Percentiles rank a stretch among this genome's conserved stretches.
These are phyloP conservation scores for Botrytis galanthina DNA, from an alignment of 2,329 filamentous ascomycete genomes.

Conservation along the genomic window DNA sequence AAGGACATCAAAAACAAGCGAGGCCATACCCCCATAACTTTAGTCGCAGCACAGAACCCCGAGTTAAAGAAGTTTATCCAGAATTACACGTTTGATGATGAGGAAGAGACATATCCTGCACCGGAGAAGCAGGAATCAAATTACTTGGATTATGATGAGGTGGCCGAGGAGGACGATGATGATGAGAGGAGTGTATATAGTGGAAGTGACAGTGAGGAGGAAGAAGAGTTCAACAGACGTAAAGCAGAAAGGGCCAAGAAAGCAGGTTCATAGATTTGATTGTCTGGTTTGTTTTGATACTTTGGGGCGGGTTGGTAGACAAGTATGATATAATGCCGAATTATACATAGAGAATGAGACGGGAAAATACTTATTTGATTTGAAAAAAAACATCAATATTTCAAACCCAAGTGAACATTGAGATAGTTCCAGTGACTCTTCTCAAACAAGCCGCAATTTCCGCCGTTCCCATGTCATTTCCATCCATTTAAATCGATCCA, in stretches of 20 bases:
- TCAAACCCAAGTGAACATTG: no score
- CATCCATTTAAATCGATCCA: no score
- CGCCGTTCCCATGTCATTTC: no score
- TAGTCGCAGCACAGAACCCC: conserved; percentile 62
- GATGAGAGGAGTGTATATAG: conserved; percentile 56
- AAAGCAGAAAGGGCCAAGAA: conserved; percentile 43
- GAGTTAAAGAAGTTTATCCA: conserved; percentile 62
- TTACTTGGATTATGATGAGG: conserved; percentile 22
- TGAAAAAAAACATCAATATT: no score
- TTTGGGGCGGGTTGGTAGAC: not conserved
- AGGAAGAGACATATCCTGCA: not conserved
- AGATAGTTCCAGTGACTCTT: no score
- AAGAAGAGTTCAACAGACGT: conserved; percentile 60
- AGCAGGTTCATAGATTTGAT: not conserved
- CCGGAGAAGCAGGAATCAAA: not conserved
- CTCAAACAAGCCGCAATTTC: no score
- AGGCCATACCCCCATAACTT: conserved; percentile 66
- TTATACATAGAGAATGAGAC: no score
- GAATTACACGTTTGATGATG: conserved; percentile 23
- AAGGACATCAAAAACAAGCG: conserved; percentile 67
- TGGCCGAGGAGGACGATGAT: conserved; percentile 35
- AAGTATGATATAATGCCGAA: no score
- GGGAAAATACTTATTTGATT: no score
- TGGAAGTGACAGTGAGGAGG: conserved; percentile 58
- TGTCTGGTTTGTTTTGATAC: not conserved